Evolutionary conservation across 371 early-diverging fungal genomes (phyloP), one percentile per base, ranked within the genome.

Genomic region (Mortierella sp.): DNA sequence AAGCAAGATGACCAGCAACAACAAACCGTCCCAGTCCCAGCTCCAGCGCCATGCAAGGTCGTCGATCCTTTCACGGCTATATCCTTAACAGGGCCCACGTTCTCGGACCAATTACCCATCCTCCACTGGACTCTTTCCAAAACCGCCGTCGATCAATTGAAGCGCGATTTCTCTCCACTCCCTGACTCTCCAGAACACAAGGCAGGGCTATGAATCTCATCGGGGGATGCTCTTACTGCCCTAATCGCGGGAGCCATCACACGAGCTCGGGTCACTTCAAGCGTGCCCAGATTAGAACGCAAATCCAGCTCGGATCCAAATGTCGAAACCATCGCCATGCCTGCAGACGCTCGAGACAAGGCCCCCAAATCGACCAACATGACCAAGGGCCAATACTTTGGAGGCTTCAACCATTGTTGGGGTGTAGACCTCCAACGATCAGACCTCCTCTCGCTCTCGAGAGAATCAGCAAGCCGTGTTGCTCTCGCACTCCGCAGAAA

Each of bases 171-270:
- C 16, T 87, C 87, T 4, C 86, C 88, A 26, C 57, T 82, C 21
- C 26, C 26, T 10, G 50, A 26, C 34, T 72, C 54, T 37, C 28
- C 50, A 57, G 73, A 57, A 59, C 1, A 46, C 64, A 28, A 75
- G 51, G 51, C 77, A 9, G 74, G 77, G 50, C n/a, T 14, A 51
- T 89, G 88, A 88, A 89, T 89, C 51, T 89, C 89, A 34, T 86
- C 89, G 2, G 89, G 89, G 2, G 88, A 89, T 81, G 88, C 88
- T 40, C 79, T 89, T n/a, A 82, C 87, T 46, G 77, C 89, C 46
- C 71, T 53, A n/a, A n/a, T n/a, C n/a, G n/a, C n/a, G n/a, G n/a
- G n/a, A n/a, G n/a, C n/a, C 21, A 80, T 88, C 53, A 86, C 89
- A 11, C 87, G 89, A 19, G 88, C 88, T 53, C 89, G 89, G 34